Conservation (phyloP, 169 alveolate species). For the Theileria parva region DNA sequence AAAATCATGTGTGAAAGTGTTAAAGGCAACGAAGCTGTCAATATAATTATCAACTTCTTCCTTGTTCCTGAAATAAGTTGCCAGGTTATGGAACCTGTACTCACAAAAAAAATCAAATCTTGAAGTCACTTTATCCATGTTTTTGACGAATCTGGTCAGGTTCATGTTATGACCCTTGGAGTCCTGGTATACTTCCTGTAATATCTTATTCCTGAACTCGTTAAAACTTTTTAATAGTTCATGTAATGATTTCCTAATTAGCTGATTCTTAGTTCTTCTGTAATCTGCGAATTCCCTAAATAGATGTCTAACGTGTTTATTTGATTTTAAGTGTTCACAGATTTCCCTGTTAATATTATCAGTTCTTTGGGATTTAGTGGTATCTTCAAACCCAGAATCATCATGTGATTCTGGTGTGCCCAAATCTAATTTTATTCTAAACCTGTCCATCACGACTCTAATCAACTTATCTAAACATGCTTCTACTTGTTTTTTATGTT, state of each 20-base stretch:
- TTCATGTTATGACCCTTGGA: slow-evolving; percentile 17
- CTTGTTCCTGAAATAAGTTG: slow-evolving; percentile 35
- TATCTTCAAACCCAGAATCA: neutral
- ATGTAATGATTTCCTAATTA: slow-evolving; percentile 23
- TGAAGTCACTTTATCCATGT: slow-evolving; percentile 43
- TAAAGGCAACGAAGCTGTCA: slow-evolving; percentile 24
- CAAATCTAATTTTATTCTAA: slow-evolving; percentile 4
- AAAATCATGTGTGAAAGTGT: slow-evolving; percentile 13
- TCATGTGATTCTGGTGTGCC: neutral
- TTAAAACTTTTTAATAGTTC: slow-evolving; percentile 38
- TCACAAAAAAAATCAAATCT: slow-evolving; percentile 55
- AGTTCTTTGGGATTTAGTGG: neutral
- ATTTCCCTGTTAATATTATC: slow-evolving; percentile 10
- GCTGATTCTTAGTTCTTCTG: slow-evolving; percentile 22
- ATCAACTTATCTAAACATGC: slow-evolving; percentile 3
- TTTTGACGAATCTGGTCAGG: slow-evolving; percentile 50
- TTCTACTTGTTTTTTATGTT: neutral
- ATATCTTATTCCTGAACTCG: slow-evolving; percentile 40
- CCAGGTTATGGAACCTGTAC: slow-evolving; percentile 49
- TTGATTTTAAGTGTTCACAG: slow-evolving; percentile 17
- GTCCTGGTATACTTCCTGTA: slow-evolving; percentile 36
- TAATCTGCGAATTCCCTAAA: slow-evolving; percentile 19
- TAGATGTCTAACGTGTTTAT: slow-evolving; percentile 28
- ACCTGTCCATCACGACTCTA: neutral
- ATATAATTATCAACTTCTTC: slow-evolving; percentile 45